A percentile compares a stretch with the other conserved stretches of the same genome.
phyloP scores from a whole-genome alignment of 495 filamentous ascomycete species.

The Xylaria longipes region DNA sequence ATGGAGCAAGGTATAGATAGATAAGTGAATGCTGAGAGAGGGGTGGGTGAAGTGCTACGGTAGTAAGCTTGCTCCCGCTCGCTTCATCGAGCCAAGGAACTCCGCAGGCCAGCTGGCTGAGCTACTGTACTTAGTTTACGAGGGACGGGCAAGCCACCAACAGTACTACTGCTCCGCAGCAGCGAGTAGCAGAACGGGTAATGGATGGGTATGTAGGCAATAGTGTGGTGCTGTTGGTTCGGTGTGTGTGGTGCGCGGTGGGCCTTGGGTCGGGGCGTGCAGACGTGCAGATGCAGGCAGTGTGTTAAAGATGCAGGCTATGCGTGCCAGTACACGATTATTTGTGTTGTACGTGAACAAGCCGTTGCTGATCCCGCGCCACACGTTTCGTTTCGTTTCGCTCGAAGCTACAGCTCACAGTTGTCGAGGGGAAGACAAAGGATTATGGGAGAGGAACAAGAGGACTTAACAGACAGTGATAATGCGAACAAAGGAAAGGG shows the following conservation, averaged over 20 bases:
- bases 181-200: background rate
- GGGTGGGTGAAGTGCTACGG: constrained; percentile 10
- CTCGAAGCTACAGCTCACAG: constrained; percentile 5
- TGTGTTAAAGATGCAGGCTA: constrained; percentile 21
- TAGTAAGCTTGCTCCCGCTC: constrained; percentile 21
- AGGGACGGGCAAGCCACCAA: constrained; percentile 16
- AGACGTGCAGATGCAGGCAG: constrained; percentile 12
- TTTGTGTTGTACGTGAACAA: constrained; percentile 4
- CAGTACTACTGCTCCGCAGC: constrained; percentile 15
- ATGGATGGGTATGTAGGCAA: background rate
- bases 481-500: constrained; percentile 17
- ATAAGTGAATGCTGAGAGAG: constrained; percentile 7
- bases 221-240: constrained; percentile 3
- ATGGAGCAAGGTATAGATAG: constrained; percentile 16
- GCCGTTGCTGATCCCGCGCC: constrained; percentile 21
- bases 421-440: background rate
- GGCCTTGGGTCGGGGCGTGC: constrained; percentile 2
- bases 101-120: constrained; percentile 17
- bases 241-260: constrained; percentile 17
- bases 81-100: constrained; percentile 16
- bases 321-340: constrained; percentile 14
- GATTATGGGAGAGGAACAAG: background rate
- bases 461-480: background rate
- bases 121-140: constrained; percentile 10
- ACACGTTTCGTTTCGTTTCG: constrained; percentile 25